These are phyloP conservation scores for Schizosaccharomyces pombe DNA, from an alignment of 805 yeast genomes.

Conservation along the genomic window ASM294v3 CU329670.1:751001-751500, in stretches of 20 bases:
- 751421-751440: constrained; percentile 12
- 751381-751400: constrained; percentile 53
- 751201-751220: constrained; percentile 58
- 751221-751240: constrained; percentile 31
- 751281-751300: constrained; percentile 45
- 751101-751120: constrained; percentile 45
- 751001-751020: constrained; percentile 84
- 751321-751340: constrained; percentile 85
- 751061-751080: constrained; percentile 60
- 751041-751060: constrained; percentile 57
- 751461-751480: constrained; percentile 37
- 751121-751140: constrained; percentile 87
- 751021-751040: constrained; percentile 79
- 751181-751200: constrained; percentile 87
- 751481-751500: constrained; percentile 38
- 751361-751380: constrained; percentile 86
- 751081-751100: constrained; percentile 57
- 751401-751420: constrained; percentile 41
- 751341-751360: constrained; percentile 75
- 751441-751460: constrained; percentile 39
- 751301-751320: constrained; percentile 66
- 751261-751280: constrained; percentile 85
- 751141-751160: constrained; percentile 83
- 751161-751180: constrained; percentile 44
- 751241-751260: constrained; percentile 75